Evolutionary conservation across 345 rosid genomes (phyloP).

Genomic region (Eucalyptus curtisii): DNA sequence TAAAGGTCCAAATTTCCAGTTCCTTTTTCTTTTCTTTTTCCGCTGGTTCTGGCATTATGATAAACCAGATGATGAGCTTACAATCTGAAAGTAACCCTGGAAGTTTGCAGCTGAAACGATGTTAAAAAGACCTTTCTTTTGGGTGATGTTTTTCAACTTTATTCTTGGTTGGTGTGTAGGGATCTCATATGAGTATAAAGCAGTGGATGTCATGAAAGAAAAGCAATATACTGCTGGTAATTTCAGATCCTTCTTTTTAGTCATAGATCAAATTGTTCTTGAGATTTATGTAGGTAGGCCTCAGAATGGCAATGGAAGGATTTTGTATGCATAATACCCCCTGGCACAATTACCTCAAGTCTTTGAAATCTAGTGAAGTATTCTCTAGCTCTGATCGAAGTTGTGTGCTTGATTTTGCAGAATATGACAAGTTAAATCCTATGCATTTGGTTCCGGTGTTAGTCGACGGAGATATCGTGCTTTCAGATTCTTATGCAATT

Average conservation of each 20-base stretch:
- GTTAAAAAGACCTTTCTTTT: neutral
- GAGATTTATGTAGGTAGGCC: neutral
- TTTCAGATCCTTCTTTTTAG: neutral
- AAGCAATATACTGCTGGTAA: constrained; percentile 34
- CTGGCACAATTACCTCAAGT: neutral
- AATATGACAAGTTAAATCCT: constrained; percentile 34
- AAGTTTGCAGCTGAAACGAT: neutral
- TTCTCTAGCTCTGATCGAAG: neutral
- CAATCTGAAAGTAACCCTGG: neutral
- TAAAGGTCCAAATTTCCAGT: constrained; percentile 12
- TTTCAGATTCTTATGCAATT: constrained; percentile 45
- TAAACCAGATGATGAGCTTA: neutral
- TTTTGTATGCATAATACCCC: neutral
- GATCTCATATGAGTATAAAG: constrained; percentile 28
- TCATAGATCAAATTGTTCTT: neutral
- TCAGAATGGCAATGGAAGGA: neutral
- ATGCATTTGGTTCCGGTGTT: constrained; percentile 30
- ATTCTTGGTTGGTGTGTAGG: constrained; percentile 6
- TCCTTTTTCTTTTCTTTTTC: neutral
- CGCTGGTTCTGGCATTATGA: neutral
- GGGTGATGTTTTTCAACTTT: neutral
- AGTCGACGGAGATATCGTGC: constrained; percentile 34
- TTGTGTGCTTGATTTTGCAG: constrained; percentile 9
- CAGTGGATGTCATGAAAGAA: constrained; percentile 30
- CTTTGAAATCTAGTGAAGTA: neutral